These are phyloP conservation scores for Eimeria necatrix DNA, from an alignment of 169 alveolate genomes.

Conservation along the genomic window DNA sequence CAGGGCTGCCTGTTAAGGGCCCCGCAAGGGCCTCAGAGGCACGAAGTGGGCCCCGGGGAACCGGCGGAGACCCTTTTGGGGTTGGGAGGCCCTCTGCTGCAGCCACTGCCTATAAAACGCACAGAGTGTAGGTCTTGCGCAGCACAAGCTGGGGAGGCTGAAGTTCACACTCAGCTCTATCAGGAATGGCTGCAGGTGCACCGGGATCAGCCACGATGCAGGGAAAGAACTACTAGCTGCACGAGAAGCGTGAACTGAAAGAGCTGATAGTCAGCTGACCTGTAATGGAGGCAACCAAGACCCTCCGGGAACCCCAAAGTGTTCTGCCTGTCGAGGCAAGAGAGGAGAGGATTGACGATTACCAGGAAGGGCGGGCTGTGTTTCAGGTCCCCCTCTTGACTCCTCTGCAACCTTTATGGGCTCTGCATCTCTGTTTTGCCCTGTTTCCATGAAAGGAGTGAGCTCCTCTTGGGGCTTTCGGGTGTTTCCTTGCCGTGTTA, in stretches of 20 bases:
- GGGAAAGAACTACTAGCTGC: background rate
- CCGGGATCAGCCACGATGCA: background rate
- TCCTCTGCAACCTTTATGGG: no score
- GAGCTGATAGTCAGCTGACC: background rate
- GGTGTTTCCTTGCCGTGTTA: background rate
- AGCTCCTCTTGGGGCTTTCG: background rate
- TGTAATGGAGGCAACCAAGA: slow-evolving; percentile 22
- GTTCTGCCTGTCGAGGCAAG: background rate
- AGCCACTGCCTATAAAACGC: background rate
- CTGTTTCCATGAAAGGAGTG: background rate
- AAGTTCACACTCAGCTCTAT: background rate
- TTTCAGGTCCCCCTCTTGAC: no score
- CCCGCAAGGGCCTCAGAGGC: background rate
- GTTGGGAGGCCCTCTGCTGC: slow-evolving; percentile 43
- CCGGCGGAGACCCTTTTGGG: slow-evolving; percentile 9
- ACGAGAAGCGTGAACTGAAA: background rate
- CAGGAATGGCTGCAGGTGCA: background rate
- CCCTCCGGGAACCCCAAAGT: background rate
- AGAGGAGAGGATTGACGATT: no score
- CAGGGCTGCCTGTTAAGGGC: background rate
- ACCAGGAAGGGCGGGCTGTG: no score
- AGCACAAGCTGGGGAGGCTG: background rate
- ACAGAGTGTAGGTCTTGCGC: background rate
- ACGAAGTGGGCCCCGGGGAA: background rate
- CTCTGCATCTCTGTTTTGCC: background rate